Evolutionary conservation across 805 yeast genomes (phyloP), one percentile per base, ranked within the genome.

Genomic region (Metschnikowia amazonensis): DNA sequence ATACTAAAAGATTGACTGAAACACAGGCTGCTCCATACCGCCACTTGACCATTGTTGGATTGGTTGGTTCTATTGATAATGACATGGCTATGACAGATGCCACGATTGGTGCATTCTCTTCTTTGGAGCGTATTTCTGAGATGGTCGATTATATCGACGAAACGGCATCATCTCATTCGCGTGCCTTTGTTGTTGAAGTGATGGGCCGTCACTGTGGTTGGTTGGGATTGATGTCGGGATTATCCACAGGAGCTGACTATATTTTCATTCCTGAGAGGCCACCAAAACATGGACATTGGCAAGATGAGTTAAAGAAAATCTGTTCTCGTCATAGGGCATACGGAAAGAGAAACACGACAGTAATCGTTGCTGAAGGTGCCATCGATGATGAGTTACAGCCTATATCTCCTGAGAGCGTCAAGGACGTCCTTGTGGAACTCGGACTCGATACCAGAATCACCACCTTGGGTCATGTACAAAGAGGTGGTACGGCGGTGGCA

Each of bases 141-240:
- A 84, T 88, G 74, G 89, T 94, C 51, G 98, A 94, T 67, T 92
- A 89, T 71, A 94, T 94, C 56, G 97, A 90, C 66, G 96, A 97
- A 43, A 94, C 99, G 30, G 99, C 99, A 14, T 81, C 86, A 55
- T 92, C 98, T 2, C 99, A 94, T 66, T 88, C 96, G 11, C 81
- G 99, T 61, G 99, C 99, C 6, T 94, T 94, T 65, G 97, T 94
- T 36, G 86, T 94, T 48, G 99, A 94, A 66, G 99, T 94, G 33
- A 94, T 94, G 99, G 99, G 99, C 51, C 82, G 99, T 63, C 97
- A 94, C 66, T 94, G 99, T 75, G 99, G 99, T 52, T 94, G 99
- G 99, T 78, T 94, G 58, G 98, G 95, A 1, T 73, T 94, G 56
- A 90, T 89, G 94, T 95, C 99, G 3, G 99, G 98, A 61, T 84